Evolutionary conservation across 805 yeast genomes (phyloP), one percentile per base, ranked within the genome.

Genomic region (Pichia membranifaciens): DNA sequence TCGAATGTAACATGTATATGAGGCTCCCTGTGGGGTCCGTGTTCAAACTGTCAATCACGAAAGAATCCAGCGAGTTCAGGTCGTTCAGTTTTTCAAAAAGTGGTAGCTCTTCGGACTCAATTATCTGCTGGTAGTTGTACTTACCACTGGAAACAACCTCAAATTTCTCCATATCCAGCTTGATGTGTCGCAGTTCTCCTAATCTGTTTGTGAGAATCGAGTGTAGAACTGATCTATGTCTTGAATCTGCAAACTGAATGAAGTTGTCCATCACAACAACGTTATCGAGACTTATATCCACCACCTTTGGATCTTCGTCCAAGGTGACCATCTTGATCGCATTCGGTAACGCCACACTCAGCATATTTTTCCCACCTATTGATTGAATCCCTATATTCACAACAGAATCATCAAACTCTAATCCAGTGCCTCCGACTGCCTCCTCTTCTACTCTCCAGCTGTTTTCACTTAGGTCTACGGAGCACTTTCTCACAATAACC

Each of bases 31-130:
- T 48, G 12, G 35, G 20, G 8, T 44, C 45, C 17, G 37, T 16
- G n/a, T 43, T 48, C 36, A 45, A 41, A 6, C 41, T 34, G 22
- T 45, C 44, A 16, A 44, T 38, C 5, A 37, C 25, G 34, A 44
- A 16, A 13, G 23, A n/a, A 2, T 32, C 29, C 18, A 10, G n/a
- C 34, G 21, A 20, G 13, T 20, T 41, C 12, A 54, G 16, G 13
- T 42, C 36, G 35, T 55, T 50, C n/a, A 56, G 28, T 33, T 53
- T 51, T 3, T 28, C n/a, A 38, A 54, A 49, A 4, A 55, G 22
- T 4, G 58, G 57, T 13, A 52, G n/a, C 6, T 43, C 45, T 25
- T 34, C 18, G 13, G 36, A 31, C 10, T 32, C 32, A 4, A 52
- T 50, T 13, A 25, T 32, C 16, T 37, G 28, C 20, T 46, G 50